Evolutionary conservation across 768 basidiomycete genomes (phyloP), one percentile per base, ranked within the genome.

Genomic region (Tricholoma bakamatsutake): DNA sequence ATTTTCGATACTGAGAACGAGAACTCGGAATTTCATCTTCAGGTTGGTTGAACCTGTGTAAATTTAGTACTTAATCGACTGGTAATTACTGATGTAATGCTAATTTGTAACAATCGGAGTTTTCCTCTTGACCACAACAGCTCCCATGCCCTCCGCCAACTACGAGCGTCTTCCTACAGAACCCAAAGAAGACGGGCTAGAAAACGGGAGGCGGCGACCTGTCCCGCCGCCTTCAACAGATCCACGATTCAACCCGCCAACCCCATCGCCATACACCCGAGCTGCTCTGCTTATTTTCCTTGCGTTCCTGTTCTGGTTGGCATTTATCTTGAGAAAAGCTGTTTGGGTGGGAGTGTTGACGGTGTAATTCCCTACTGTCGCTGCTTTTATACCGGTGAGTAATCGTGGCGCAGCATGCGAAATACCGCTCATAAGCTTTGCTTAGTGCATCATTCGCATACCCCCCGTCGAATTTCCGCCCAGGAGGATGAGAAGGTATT

Each of bases 221-320:
- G 50, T 61, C 4, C 61, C 65, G 24, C 60, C 67, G 11, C 66
- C 70, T 31, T 33, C 17, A 17, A 49, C 52, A 3, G 70, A 71
- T 51, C 63, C 61, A 24, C 69, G 70, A 47, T 76, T 79, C 61
- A 64, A 76, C 54, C 66, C 65, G 24, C 73, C 75, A 0, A 57
- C 72, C 13, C 76, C 77, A 1, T 71, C 78, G 2, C 62, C 66
- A 17, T 77, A 77, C 71, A 83, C 79, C 59, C 75, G 82, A 21
- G 63, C 71, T 0, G 70, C 71, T 0, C 66, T 84, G 17, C 53
- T 85, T 15, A 28, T 75, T 2, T 65, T 76, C 48, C 54, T 80
- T 28, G 56, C 72, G 2, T 51, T 75, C 5, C 60, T 81, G 52
- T 73, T 80, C 53, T 83, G 76, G 79, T 51, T 79, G 10, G 73